These are phyloP conservation scores for Exophiala mesophila DNA, from an alignment of 2,329 filamentous ascomycete genomes.

Conservation along the genomic window DNA sequence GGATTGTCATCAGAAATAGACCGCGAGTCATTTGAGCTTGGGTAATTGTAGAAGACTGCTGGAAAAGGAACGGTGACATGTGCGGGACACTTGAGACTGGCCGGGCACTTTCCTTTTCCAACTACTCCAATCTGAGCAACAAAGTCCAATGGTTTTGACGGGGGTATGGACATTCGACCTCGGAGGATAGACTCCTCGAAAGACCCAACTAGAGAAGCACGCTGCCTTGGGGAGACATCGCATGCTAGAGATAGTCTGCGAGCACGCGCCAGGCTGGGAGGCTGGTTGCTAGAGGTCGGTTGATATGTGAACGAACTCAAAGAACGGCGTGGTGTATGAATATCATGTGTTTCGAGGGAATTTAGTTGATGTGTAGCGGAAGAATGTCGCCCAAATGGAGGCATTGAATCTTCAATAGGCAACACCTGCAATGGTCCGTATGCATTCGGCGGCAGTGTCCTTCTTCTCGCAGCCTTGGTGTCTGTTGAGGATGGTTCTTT, in stretches of 20 bases:
- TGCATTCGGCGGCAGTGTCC: slow-evolving; percentile 64
- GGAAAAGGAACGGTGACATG: slow-evolving; percentile 89
- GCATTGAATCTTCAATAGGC: slow-evolving; percentile 32
- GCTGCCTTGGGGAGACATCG: slow-evolving; percentile 72
- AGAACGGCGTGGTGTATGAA: slow-evolving; percentile 70
- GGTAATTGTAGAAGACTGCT: slow-evolving; percentile 94
- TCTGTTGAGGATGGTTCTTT: slow-evolving; percentile 35
- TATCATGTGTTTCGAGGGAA: slow-evolving; percentile 40
- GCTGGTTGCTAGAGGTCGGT: slow-evolving; percentile 45
- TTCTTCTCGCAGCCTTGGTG: slow-evolving; percentile 47
- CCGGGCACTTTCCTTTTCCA: slow-evolving; percentile 81
- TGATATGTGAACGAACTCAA: slow-evolving; percentile 57
- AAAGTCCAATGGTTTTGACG: slow-evolving; percentile 88
- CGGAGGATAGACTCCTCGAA: slow-evolving; percentile 96
- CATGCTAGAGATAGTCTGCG: slow-evolving; percentile 66
- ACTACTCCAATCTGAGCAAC: slow-evolving; percentile 92
- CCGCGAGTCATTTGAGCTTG: slow-evolving; percentile 58
- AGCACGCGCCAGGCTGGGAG: slow-evolving; percentile 48
- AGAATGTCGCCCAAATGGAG: slow-evolving; percentile 40
- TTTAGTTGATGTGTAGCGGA: slow-evolving; percentile 46
- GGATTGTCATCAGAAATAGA: slow-evolving; percentile 74
- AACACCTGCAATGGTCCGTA: slow-evolving; percentile 47
- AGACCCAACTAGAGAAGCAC: slow-evolving; percentile 93
- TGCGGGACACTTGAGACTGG: slow-evolving; percentile 75
- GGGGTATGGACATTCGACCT: slow-evolving; percentile 93